Percentiles rank a stretch among this genome's conserved stretches.
These are phyloP conservation scores for Dictyostelium citrinum DNA, from an alignment of 78 protist genomes.

Conservation along the genomic window DNA sequence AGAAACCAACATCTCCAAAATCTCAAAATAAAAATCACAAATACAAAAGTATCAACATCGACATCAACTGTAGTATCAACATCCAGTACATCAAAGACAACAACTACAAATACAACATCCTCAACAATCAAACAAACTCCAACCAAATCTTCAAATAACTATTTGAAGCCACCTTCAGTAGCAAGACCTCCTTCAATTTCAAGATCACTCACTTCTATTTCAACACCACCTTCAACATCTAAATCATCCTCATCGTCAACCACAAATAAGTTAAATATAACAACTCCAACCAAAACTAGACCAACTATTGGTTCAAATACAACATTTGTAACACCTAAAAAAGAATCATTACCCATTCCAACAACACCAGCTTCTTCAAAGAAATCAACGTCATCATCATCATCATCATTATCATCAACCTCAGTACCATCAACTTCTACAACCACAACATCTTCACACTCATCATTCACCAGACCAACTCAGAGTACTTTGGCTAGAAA, in stretches of 20 bases:
- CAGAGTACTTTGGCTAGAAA: constrained; percentile 20
- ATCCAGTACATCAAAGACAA: not conserved
- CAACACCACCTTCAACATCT: not conserved
- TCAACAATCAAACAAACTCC: not conserved
- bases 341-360: not conserved
- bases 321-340: not conserved
- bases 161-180: not conserved
- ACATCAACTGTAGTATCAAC: not conserved
- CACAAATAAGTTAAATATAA: not conserved
- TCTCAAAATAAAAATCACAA: not conserved
- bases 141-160: not conserved
- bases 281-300: not conserved
- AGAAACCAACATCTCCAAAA: not conserved
- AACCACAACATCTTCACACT: not conserved
- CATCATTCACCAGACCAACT: constrained; percentile 45
- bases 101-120: not conserved
- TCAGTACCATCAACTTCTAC: not conserved
- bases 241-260: not conserved
- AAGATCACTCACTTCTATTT: not conserved
- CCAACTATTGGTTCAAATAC: not conserved
- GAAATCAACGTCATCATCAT: not conserved
- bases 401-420: not conserved
- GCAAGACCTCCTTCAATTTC: not conserved
- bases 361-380: not conserved
- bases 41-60: not conserved